Percentiles rank a stretch among this genome's conserved stretches.
These are phyloP conservation scores for Fraxinus pennsylvanica DNA, from an alignment of 257 asterid genomes.

Conservation along the genomic window DNA sequence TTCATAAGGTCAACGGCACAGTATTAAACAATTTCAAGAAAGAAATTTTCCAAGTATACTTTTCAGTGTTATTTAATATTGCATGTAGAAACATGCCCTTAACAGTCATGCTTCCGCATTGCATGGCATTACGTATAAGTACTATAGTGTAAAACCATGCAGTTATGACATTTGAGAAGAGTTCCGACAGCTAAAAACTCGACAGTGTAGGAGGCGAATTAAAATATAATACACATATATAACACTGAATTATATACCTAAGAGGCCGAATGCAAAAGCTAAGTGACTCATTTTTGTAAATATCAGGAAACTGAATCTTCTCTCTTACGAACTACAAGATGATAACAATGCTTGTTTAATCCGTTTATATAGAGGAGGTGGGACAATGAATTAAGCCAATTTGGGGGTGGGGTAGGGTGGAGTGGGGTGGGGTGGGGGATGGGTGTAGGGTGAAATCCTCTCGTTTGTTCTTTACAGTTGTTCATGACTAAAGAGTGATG, in stretches of 20 bases:
- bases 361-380: constrained; percentile 41
- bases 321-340: background rate
- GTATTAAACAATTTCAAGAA: background rate
- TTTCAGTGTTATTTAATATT: no score
- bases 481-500: constrained; percentile 29
- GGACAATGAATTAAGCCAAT: constrained; percentile 1
- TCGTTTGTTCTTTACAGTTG: constrained; percentile 45
- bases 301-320: background rate
- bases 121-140: constrained; percentile 33
- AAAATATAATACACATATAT: background rate
- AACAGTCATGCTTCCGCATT: constrained; percentile 1
- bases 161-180: background rate
- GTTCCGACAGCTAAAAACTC: background rate
- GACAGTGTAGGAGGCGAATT: background rate
- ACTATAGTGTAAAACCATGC: background rate
- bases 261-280: constrained; percentile 45
- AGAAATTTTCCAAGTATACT: no score
- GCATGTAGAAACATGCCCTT: no score
- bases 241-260: constrained; percentile 28
- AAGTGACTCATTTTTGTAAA: constrained; percentile 28
- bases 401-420: background rate
- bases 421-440: background rate
- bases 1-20: background rate
- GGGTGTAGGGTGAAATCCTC: constrained; percentile 26
- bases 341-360: constrained; percentile 4